Conservation (phyloP, 2,329 filamentous ascomycete species). For the Emmonsiellopsis sp. region DNA sequence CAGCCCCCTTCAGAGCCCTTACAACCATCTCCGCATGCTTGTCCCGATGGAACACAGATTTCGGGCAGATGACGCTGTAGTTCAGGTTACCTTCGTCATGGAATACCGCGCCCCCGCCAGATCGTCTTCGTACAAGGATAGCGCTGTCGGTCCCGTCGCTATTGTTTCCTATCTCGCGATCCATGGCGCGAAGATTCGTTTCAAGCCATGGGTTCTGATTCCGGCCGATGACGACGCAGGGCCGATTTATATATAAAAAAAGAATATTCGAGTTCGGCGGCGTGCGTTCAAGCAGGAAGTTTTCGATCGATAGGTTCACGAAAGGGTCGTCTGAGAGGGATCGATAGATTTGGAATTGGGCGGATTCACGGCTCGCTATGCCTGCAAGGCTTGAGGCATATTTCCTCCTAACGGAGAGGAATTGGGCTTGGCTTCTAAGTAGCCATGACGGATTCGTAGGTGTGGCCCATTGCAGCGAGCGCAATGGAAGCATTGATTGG, state of each 20-base stretch:
- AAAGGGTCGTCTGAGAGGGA: conserved; percentile 66
- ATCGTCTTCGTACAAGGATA: conserved; percentile 70
- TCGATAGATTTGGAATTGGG: conserved; percentile 56
- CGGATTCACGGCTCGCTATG: conserved; percentile 25
- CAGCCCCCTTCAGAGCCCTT: conserved; percentile 54
- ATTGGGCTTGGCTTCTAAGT: conserved; percentile 4
- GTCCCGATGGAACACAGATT: conserved; percentile 67
- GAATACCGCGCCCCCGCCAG: conserved; percentile 87
- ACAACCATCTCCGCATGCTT: conserved; percentile 90
- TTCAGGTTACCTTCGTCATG: conserved; percentile 92
- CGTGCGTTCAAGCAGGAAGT: conserved; percentile 71
- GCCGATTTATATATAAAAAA: conserved; percentile 79
- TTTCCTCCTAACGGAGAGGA: conserved; percentile 16
- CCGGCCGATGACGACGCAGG: conserved; percentile 81
- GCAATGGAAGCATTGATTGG: conserved; percentile 11
- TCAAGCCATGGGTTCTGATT: conserved; percentile 99
- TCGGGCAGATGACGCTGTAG: conserved; percentile 82
- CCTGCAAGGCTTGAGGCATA: conserved; percentile 23
- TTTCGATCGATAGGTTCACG: conserved; percentile 88
- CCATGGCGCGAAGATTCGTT: conserved; percentile 60
- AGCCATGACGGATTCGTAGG: conserved; percentile 2
- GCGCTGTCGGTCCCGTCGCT: conserved; percentile 27
- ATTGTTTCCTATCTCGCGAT: conserved; percentile 13
- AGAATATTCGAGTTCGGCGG: conserved; percentile 65
- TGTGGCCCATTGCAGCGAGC: conserved; percentile 7